phyloP scores from a whole-genome alignment of 495 filamentous ascomycete genomes.

The Glonium stellatum region DNA sequence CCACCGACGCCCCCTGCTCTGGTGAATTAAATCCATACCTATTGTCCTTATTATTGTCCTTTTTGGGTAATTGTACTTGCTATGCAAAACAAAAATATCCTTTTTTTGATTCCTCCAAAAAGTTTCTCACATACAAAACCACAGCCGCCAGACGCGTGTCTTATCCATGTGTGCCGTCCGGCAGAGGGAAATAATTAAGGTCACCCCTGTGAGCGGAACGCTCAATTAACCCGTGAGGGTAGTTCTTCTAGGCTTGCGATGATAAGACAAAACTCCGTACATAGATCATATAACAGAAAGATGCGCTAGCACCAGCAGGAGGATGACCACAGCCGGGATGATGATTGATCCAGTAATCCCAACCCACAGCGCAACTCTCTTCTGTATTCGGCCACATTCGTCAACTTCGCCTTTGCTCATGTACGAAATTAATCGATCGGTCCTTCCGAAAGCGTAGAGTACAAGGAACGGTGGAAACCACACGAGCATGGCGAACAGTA shows the following conservation, averaged over 20 bases:
- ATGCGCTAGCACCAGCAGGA: slow-evolving; percentile 11
- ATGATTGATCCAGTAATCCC: slow-evolving; percentile 6
- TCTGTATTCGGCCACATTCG: slow-evolving; percentile 1
- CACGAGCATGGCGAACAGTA: slow-evolving; percentile 17
- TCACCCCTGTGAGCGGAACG: too few relatives aligned
- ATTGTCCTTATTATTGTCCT: not conserved
- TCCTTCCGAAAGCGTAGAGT: slow-evolving; percentile 11
- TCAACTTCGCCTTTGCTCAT: slow-evolving; percentile 9
- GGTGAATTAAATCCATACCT: not conserved
- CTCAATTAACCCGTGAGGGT: too few relatives aligned
- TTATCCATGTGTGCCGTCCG: too few relatives aligned
- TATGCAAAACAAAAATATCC: not conserved
- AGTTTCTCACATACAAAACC: not conserved
- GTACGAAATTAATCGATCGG: slow-evolving; percentile 6
- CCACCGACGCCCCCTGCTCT: not conserved
- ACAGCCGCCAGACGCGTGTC: not conserved
- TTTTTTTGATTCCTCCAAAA: not conserved
- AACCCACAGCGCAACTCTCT: slow-evolving; percentile 10
- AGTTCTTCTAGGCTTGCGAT: not conserved
- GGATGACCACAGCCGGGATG: slow-evolving; percentile 1
- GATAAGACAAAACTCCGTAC: not conserved
- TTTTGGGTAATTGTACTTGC: not conserved
- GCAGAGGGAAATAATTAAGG: not conserved
- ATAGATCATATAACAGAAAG: not conserved
- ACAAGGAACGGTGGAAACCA: slow-evolving; percentile 18